Percentiles rank a stretch among this genome's conserved stretches.
Evolutionary conservation across 148 eudicot genomes (phyloP).

Genomic region (Fagopyrum homotropicum): DNA sequence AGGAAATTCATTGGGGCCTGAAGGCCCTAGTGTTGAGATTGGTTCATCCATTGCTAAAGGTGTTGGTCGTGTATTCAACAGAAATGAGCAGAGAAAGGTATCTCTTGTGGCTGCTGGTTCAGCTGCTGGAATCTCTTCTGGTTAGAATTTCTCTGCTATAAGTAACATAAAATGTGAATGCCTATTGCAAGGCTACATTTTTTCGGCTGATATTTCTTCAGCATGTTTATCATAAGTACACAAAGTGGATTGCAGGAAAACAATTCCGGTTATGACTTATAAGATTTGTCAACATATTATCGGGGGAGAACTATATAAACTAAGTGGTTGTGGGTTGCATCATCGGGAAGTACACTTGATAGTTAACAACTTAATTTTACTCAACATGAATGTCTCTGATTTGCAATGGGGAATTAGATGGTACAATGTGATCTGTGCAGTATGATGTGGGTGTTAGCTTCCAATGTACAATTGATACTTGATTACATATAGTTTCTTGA

Average conservation of each 20-base stretch:
- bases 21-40: slow-evolving; percentile 97
- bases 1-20: slow-evolving; percentile 91
- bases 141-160: slow-evolving; percentile 42
- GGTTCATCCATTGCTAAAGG: slow-evolving; percentile 86
- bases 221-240: background rate
- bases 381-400: background rate
- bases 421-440: background rate
- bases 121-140: slow-evolving; percentile 96
- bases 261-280: background rate
- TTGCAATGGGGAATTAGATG: background rate
- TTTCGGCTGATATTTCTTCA: background rate
- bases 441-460: background rate
- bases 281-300: background rate
- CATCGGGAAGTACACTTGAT: background rate
- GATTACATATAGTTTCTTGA: background rate
- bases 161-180: slow-evolving; percentile 1
- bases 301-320: background rate
- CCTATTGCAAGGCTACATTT: background rate
- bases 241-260: background rate
- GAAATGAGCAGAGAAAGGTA: slow-evolving; percentile 35
- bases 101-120: slow-evolving; percentile 91
- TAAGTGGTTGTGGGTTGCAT: background rate
- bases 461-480: background rate
- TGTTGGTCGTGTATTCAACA: slow-evolving; percentile 41
- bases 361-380: background rate